phyloP scores from a whole-genome alignment of 2,329 filamentous ascomycete genomes.

The Akanthomyces lecanii region DNA sequence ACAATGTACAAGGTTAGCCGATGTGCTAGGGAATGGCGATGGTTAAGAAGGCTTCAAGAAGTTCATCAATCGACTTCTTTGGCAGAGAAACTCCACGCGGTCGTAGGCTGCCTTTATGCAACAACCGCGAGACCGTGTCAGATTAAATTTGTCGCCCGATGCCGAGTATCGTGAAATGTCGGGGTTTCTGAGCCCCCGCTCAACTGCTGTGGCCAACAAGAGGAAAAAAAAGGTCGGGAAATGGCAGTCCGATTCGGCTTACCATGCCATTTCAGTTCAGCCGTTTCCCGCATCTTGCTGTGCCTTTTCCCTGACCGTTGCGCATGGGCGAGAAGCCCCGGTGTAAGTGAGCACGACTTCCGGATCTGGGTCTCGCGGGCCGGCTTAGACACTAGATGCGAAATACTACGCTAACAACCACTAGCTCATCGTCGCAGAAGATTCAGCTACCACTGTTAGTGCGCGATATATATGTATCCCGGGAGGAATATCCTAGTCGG shows the following conservation, averaged over 20 bases:
- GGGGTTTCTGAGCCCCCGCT: not conserved
- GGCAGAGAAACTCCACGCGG: not conserved
- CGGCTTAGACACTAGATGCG: not conserved
- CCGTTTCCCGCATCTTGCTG: conserved; percentile 1
- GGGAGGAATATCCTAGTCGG: not conserved
- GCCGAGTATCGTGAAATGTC: not conserved
- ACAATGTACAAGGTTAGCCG: not conserved
- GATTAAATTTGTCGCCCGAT: not conserved
- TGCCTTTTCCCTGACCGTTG: not conserved
- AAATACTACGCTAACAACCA: not conserved
- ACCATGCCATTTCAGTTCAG: not conserved
- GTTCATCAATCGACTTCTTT: too few species aligned
- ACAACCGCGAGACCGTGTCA: not conserved
- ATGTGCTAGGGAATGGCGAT: not conserved
- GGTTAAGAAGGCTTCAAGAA: not conserved
- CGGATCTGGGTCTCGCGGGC: not conserved
- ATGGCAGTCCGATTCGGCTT: not conserved
- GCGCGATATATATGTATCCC: not conserved
- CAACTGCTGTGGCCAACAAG: not conserved
- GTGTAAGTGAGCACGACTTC: conserved; percentile 12
- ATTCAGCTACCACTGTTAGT: not conserved
- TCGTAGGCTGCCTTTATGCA: not conserved
- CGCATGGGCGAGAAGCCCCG: not conserved
- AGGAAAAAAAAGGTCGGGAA: not conserved
- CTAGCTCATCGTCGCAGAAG: not conserved